These are phyloP conservation scores for Spongospora subterranea DNA, from an alignment of 208 protist species.

Conservation along the genomic window DNA sequence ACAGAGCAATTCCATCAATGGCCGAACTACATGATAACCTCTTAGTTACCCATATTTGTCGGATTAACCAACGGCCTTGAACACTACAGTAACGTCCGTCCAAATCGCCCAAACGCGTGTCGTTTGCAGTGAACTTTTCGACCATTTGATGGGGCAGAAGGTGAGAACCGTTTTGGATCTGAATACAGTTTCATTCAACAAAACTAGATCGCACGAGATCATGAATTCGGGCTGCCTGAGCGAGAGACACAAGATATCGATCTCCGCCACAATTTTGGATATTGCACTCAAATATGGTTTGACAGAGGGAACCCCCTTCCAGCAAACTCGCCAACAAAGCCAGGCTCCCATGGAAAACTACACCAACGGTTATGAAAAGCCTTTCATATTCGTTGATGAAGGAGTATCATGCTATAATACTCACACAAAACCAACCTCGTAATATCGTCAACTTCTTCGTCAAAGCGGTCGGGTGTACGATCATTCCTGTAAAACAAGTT, in stretches of 20 bases:
- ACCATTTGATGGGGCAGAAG: neutral
- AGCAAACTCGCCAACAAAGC: no score
- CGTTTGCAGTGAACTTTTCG: neutral
- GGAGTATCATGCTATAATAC: neutral
- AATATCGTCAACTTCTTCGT: neutral
- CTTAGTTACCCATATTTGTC: neutral
- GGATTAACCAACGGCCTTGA: neutral
- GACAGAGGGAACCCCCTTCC: neutral
- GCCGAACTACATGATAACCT: neutral
- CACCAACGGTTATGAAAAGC: neutral
- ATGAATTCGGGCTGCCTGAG: neutral
- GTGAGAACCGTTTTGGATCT: neutral
- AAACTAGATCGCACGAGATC: neutral
- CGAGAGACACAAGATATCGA: neutral
- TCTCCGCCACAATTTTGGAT: neutral
- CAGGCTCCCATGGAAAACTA: neutral
- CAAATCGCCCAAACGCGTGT: neutral
- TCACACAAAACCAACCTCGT: neutral
- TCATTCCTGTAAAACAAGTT: conserved; percentile 13
- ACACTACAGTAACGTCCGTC: no score
- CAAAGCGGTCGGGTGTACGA: neutral
- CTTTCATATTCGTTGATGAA: no score
- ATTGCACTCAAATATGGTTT: neutral
- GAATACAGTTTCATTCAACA: neutral
- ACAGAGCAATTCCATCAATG: conserved; percentile 4